Percentiles rank a stretch among this genome's conserved stretches.
Conservation (phyloP, 371 early-diverging fungal species). For the Batkoa obscura region DNA sequence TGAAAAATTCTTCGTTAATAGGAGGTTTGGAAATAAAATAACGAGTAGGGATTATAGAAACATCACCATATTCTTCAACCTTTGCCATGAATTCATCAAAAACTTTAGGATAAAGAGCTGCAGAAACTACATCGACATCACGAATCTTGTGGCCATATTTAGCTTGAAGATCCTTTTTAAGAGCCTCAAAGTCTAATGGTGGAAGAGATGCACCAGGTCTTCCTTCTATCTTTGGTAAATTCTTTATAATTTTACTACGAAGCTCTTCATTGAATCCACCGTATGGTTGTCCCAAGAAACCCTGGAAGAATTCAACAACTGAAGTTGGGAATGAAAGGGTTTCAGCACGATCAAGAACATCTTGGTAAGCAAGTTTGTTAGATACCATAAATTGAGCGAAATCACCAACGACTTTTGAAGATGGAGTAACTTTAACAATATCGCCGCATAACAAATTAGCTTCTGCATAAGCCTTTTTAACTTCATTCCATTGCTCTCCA, state of each 20-base stretch:
- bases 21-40: constrained; percentile 74
- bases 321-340: constrained; percentile 77
- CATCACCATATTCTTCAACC: constrained; percentile 58
- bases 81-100: constrained; percentile 71
- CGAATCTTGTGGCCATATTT: constrained; percentile 56
- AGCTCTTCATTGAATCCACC: constrained; percentile 88
- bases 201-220: constrained; percentile 71
- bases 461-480: constrained; percentile 74
- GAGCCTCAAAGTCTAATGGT: constrained; percentile 51
- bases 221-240: constrained; percentile 52
- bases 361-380: constrained; percentile 49
- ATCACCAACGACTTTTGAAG: constrained; percentile 92
- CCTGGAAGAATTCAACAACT: constrained; percentile 91
- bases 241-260: constrained; percentile 58
- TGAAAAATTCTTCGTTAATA: constrained; percentile 69
- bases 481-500: constrained; percentile 80
- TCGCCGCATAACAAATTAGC: constrained; percentile 87
- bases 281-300: constrained; percentile 79
- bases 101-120: constrained; percentile 84
- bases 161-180: constrained; percentile 49
- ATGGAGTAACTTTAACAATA: constrained; percentile 92
- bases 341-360: constrained; percentile 52
- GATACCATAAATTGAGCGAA: constrained; percentile 93
- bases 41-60: constrained; percentile 72
- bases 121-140: constrained; percentile 67